These are phyloP conservation scores for Dryas drummondii DNA, from an alignment of 306 rosid species.

Conservation along the genomic window DNA sequence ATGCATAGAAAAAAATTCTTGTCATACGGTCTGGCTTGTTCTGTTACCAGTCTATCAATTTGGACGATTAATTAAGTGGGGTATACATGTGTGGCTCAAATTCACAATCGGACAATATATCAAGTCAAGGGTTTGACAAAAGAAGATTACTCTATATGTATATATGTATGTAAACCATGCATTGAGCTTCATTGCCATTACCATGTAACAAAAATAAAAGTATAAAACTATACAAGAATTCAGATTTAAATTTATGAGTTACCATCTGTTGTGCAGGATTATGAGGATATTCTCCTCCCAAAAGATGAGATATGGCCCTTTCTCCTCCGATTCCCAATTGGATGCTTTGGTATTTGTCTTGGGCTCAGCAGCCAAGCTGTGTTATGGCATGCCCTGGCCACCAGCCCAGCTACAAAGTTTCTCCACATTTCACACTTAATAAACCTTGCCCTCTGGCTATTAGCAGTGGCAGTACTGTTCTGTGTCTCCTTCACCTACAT, in stretches of 20 bases:
- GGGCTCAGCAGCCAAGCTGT: conserved; percentile 87
- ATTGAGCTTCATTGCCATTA: neutral
- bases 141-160: too few species aligned
- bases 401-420: conserved; percentile 68
- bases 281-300: conserved; percentile 84
- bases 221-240: neutral
- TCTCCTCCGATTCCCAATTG: conserved; percentile 80
- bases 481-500: conserved; percentile 56
- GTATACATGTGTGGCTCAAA: too few species aligned
- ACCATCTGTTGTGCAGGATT: conserved; percentile 42
- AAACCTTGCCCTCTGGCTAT: conserved; percentile 61
- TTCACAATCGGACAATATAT: neutral
- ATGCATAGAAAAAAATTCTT: too few species aligned
- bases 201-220: neutral
- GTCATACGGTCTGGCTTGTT: too few species aligned
- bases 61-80: too few species aligned
- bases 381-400: conserved; percentile 71
- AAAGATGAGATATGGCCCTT: conserved; percentile 86
- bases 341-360: conserved; percentile 82
- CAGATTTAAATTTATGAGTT: neutral
- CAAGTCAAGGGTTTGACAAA: neutral
- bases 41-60: too few species aligned
- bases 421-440: conserved; percentile 55
- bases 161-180: too few species aligned
- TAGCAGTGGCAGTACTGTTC: conserved; percentile 43